Base-by-base conservation (phyloP, 345 rosid species). In the Boechera divaricarpa region DNA sequence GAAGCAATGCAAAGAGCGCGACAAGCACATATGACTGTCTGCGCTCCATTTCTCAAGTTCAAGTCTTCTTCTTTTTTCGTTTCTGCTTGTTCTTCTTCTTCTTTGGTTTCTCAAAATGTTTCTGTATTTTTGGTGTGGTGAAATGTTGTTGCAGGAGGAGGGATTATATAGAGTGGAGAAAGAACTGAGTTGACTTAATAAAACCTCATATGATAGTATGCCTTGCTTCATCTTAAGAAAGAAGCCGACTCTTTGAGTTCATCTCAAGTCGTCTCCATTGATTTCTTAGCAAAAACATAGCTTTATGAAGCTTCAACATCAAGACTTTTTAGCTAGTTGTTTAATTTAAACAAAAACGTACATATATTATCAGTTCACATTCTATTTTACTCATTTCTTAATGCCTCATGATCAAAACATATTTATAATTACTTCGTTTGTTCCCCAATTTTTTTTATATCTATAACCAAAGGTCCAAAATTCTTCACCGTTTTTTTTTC, bases 1-100 rank as follows among this genome's bases (percentile, higher is more conserved):
- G 55, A 39, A 89, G 41, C 56, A 85, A 48, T 39, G 82, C 71
- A 32, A 86, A 74, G 67, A 85, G 21, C 33, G 81, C 77, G 10
- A 73, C 78, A 13, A 78, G 74, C 78, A 73, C 82, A 35, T 78
- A 78, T 32, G 82, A 60, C 80, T 60, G 63, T 56, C 63, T 72
- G 82, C 10, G 56, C 73, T 64, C 83, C 83, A 80, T 80, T 5
- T 73, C 35, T 51, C 57, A 58, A 60, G 11, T 49, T 32, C n/a
- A 62, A 67, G 45, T 67, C 56, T 74, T 53, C 57, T 38, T 36
- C 10, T 53, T 39, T 56, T 38, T 42, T 28, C 66, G 78, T 75
- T 76, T 67, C 35, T 48, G 32, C 58, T 39, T 60, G 18, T 69
- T 63, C 21, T 41, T 51, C 53, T 31, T 41, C 24, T 67, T 76